Evolutionary conservation across 352 stramenopile genomes (phyloP), one percentile per base, ranked within the genome.

Genomic region (Pythium catenulatum): DNA sequence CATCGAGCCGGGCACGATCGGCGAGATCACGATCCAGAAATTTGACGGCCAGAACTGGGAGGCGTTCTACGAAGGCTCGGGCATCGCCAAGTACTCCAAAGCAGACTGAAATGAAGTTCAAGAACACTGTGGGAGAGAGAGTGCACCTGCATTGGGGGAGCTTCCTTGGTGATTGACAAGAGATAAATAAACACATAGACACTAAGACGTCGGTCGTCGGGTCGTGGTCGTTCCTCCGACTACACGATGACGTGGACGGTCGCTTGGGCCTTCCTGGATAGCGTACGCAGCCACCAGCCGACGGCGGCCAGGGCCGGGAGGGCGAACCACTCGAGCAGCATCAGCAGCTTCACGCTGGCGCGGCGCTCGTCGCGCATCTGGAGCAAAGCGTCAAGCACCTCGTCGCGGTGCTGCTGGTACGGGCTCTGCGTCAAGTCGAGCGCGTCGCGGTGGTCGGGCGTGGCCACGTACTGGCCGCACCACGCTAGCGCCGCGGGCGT

Each of bases 31-130:
- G 56, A 89, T 96, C 46, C 63, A 93, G n/a, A 82, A 43, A 27
- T 98, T 97, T 54, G 93, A 98, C 73, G 94, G 95, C 4, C 65
- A 94, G 50, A 96, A 97, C 86, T 97, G 94, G 95, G 95, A 97
- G 25, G 52, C 15, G 3, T 80, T 88, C 34, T 89, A 87, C 80
- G 88, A 87, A 34, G 81, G 17, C 34, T 92, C 90, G n/a, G 88
- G 90, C 37, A 90, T 93, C 23, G 30, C 83, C 80, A 90, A 91
- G 78, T 89, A 90, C 56, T 93, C 88, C 46, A 92, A 92, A 76
- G 74, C 79, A 15, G 50, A 78, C 32, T 76, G 46, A 65, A 21
- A 56, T 68, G 2, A 54, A 58, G 17, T 58, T 39, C 46, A 79
- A 13, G 30, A 27, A 54, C 14, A n/a, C 9, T n/a, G 21, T 58